phyloP scores from a whole-genome alignment of 2,329 filamentous ascomycete species.

The Phialemoniopsis sp. region DNA sequence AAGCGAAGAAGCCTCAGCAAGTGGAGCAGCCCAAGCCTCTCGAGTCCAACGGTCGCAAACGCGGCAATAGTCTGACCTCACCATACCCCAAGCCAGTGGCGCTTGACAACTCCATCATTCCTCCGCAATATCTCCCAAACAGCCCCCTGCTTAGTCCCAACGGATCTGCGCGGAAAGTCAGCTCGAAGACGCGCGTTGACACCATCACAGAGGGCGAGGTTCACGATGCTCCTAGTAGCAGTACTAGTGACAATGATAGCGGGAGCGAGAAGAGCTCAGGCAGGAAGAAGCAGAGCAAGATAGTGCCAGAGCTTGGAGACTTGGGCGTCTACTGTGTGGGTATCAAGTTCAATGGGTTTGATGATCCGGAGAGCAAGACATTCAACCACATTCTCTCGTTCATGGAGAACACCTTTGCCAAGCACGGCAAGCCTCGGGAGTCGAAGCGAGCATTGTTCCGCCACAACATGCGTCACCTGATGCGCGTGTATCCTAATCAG shows the following conservation, averaged over 20 bases:
- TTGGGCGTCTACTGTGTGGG: conserved; percentile 74
- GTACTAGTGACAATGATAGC: conserved; percentile 77
- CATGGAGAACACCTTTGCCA: conserved; percentile 83
- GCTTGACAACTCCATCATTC: conserved; percentile 52
- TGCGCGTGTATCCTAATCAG: conserved; percentile 88
- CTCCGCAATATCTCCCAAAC: conserved; percentile 45
- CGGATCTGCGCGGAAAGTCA: conserved; percentile 42
- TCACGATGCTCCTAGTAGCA: conserved; percentile 51
- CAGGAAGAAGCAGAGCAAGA: conserved; percentile 75
- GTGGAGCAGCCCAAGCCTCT: conserved; percentile 38
- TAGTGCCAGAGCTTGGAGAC: conserved; percentile 75
- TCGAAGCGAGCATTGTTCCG: conserved; percentile 76
- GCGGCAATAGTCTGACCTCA: conserved; percentile 73
- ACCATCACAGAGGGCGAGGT: conserved; percentile 55
- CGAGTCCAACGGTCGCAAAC: conserved; percentile 42
- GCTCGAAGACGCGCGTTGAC: conserved; percentile 50
- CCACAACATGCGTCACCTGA: conserved; percentile 88
- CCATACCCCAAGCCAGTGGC: conserved; percentile 63
- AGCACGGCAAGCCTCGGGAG: conserved; percentile 70
- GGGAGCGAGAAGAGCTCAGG: conserved; percentile 50
- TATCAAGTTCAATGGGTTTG: conserved; percentile 81
- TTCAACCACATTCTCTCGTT: conserved; percentile 97
- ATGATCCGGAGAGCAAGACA: conserved; percentile 70
- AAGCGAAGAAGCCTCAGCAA: conserved; percentile 79
- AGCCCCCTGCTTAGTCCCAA: conserved; percentile 49